Conservation (phyloP, 805 yeast species). For the Komagataella pastoris region DNA sequence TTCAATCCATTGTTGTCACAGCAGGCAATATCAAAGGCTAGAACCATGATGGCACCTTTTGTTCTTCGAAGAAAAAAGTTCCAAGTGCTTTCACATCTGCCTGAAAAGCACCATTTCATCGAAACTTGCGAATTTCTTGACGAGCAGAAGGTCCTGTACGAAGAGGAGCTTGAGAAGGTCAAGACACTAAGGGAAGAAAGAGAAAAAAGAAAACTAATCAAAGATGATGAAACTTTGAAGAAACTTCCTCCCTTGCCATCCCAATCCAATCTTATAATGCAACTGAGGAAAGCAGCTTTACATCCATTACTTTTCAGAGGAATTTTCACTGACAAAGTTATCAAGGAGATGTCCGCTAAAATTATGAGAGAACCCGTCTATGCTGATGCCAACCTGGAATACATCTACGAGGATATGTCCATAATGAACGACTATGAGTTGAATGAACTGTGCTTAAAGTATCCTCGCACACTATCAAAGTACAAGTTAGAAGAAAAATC, state of each 20-base stretch:
- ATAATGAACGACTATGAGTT: conserved; percentile 90
- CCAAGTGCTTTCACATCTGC: conserved; percentile 84
- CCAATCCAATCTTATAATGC: conserved; percentile 70
- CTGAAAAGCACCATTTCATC: conserved; percentile 55
- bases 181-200: conserved; percentile 26
- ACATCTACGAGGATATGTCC: conserved; percentile 86
- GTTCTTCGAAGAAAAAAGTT: conserved; percentile 83
- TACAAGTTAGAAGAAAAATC: conserved; percentile 39
- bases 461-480: conserved; percentile 47
- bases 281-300: conserved; percentile 79
- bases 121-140: conserved; percentile 51
- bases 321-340: conserved; percentile 37
- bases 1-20: conserved; percentile 77
- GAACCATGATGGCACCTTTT: conserved; percentile 97
- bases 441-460: conserved; percentile 57
- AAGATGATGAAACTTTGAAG: not conserved
- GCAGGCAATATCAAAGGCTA: conserved; percentile 87
- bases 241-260: conserved; percentile 21
- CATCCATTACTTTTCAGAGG: conserved; percentile 82
- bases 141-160: conserved; percentile 46
- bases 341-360: conserved; percentile 57
- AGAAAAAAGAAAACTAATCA: conserved; percentile 9
- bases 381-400: conserved; percentile 57
- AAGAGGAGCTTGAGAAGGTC: conserved; percentile 36
- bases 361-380: conserved; percentile 79